phyloP scores from a whole-genome alignment of 768 basidiomycete genomes.

The Rhodosporidiobolus odoratus region DNA sequence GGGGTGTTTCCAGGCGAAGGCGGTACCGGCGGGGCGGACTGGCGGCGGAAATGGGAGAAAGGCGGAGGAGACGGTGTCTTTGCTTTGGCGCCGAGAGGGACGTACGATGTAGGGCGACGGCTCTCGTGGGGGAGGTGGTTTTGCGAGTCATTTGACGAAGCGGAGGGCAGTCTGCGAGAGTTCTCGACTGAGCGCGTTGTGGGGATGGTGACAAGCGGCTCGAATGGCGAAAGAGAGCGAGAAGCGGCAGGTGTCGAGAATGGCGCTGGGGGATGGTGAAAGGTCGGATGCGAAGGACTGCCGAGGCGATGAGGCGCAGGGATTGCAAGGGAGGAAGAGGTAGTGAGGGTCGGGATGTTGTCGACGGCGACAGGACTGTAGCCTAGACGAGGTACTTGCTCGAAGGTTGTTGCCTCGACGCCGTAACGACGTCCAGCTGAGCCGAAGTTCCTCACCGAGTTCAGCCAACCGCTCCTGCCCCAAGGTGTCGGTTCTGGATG shows the following conservation, averaged over 20 bases:
- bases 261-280: background rate
- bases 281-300: background rate
- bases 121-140: background rate
- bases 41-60: background rate
- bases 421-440: background rate
- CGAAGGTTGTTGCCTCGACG: background rate
- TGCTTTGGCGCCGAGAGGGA: background rate
- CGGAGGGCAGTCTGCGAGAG: background rate
- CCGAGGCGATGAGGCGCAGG: constrained; percentile 10
- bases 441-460: background rate
- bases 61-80: constrained; percentile 4
- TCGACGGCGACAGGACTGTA: background rate
- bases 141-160: constrained; percentile 6
- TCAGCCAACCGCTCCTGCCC: background rate
- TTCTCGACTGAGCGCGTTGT: background rate
- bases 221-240: background rate
- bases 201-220: background rate
- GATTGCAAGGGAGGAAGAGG: background rate
- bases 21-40: background rate
- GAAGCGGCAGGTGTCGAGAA: background rate
- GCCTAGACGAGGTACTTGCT: constrained; percentile 6
- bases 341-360: background rate
- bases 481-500: background rate
- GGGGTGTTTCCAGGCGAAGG: background rate
- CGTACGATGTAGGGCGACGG: constrained; percentile 12